These are phyloP conservation scores for Suhomyces taliae DNA, from an alignment of 1,139 yeast genomes.

Conservation along the genomic window DNA sequence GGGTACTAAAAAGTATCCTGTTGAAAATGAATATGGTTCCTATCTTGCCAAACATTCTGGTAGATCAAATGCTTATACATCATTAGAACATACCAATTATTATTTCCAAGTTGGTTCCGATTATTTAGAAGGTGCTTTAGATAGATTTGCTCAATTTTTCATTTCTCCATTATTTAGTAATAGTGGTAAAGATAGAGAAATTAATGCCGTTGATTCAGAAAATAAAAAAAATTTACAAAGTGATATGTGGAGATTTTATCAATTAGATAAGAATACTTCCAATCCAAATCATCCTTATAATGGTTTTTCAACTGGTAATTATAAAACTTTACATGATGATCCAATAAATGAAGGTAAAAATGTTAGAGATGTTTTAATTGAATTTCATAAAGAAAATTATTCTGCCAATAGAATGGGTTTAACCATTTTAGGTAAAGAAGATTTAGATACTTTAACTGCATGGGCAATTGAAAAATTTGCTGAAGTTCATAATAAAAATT, in stretches of 20 bases:
- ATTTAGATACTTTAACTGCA: conserved; percentile 63
- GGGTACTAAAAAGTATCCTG: conserved; percentile 95
- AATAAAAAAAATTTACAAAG: conserved; percentile 90
- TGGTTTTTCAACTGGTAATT: conserved; percentile 76
- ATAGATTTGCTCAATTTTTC: conserved; percentile 90
- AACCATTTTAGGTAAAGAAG: conserved; percentile 80
- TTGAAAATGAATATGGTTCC: conserved; percentile 83
- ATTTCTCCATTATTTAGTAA: conserved; percentile 79
- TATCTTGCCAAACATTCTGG: conserved; percentile 72
- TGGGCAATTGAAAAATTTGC: conserved; percentile 75
- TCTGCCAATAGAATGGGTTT: conserved; percentile 84
- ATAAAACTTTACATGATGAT: conserved; percentile 55
- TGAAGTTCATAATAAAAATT: conserved; percentile 55
- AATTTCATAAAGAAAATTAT: conserved; percentile 61
- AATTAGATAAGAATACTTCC: conserved; percentile 72
- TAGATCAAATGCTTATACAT: conserved; percentile 79
- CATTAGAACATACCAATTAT: conserved; percentile 87
- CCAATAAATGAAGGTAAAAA: conserved; percentile 53
- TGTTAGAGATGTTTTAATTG: conserved; percentile 64
- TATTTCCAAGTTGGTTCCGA: conserved; percentile 81
- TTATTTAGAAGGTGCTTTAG: conserved; percentile 81
- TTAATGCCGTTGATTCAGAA: conserved; percentile 93
- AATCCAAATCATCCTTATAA: conserved; percentile 73
- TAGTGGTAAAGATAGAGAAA: conserved; percentile 85
- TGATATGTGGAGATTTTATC: conserved; percentile 86